Percentiles rank a stretch among this genome's conserved stretches.
phyloP scores from a whole-genome alignment of 352 stramenopile genomes.

The Phytophthora meadii region DNA sequence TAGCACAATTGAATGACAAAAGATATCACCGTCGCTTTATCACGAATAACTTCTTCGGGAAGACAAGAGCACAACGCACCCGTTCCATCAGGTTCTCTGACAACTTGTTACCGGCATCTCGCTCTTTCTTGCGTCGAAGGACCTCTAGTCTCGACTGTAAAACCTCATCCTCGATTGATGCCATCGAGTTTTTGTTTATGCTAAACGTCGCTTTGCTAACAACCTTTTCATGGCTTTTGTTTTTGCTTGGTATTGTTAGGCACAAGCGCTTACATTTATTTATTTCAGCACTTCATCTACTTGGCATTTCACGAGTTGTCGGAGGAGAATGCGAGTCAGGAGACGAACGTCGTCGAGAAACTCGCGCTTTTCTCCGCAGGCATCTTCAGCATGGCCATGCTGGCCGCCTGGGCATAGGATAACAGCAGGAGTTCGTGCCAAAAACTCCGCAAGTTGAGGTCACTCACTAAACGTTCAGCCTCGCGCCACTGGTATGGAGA shows the following conservation, averaged over 20 bases:
- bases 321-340: conserved; percentile 55
- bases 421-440: conserved; percentile 19
- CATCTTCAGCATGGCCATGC: conserved; percentile 55
- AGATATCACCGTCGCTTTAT: conserved; percentile 22
- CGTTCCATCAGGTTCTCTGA: conserved; percentile 34
- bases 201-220: too few species aligned
- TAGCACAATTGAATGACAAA: not conserved
- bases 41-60: not conserved
- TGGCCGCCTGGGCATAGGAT: conserved; percentile 58
- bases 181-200: too few species aligned
- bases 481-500: conserved; percentile 20
- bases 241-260: too few species aligned
- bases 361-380: conserved; percentile 57
- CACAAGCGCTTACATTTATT: too few species aligned
- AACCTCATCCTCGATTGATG: conserved; percentile 10
- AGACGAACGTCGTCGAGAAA: conserved; percentile 53
- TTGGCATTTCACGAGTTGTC: conserved; percentile 72
- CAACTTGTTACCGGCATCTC: conserved; percentile 5
- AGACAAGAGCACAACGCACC: conserved; percentile 18
- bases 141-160: conserved; percentile 14
- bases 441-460: conserved; percentile 6
- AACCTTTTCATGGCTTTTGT: too few species aligned
- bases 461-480: conserved; percentile 3
- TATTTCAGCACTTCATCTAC: conserved; percentile 55
- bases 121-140: conserved; percentile 24